Evolutionary conservation across 345 rosid species (phyloP).

Genomic region (Eucalyptus rudis): DNA sequence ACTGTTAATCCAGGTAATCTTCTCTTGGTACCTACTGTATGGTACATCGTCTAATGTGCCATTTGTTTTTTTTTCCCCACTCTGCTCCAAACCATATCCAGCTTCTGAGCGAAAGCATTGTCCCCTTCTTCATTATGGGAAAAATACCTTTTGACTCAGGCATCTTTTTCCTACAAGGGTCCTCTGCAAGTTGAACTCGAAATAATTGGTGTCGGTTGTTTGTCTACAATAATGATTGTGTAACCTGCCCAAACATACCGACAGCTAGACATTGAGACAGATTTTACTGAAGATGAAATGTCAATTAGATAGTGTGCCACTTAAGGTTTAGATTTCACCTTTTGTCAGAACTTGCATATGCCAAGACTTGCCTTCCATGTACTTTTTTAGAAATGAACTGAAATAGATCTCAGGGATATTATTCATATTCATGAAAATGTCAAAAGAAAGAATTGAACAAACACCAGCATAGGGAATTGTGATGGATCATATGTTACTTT

Average conservation of each 20-base stretch:
- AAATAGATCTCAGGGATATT: background rate
- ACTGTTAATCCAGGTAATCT: conserved; percentile 63
- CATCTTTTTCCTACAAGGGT: background rate
- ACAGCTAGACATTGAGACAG: background rate
- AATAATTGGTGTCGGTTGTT: background rate
- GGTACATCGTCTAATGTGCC: background rate
- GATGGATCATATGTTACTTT: background rate
- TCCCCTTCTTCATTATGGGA: background rate
- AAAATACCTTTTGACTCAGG: background rate
- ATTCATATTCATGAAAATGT: background rate
- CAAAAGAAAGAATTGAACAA: background rate
- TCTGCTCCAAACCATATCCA: background rate
- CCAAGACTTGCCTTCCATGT: background rate
- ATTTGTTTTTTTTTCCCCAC: background rate
- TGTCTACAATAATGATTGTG: background rate
- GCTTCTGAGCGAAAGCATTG: background rate
- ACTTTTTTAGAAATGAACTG: background rate
- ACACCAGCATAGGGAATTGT: background rate
- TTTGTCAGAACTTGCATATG: background rate
- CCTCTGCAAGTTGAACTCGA: background rate
- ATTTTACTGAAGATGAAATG: background rate
- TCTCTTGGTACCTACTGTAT: background rate
- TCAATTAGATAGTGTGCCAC: background rate
- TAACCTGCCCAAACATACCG: background rate
- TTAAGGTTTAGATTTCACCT: background rate